phyloP scores from a whole-genome alignment of 2,329 filamentous ascomycete species.

The Scedosporium dehoogii region DNA sequence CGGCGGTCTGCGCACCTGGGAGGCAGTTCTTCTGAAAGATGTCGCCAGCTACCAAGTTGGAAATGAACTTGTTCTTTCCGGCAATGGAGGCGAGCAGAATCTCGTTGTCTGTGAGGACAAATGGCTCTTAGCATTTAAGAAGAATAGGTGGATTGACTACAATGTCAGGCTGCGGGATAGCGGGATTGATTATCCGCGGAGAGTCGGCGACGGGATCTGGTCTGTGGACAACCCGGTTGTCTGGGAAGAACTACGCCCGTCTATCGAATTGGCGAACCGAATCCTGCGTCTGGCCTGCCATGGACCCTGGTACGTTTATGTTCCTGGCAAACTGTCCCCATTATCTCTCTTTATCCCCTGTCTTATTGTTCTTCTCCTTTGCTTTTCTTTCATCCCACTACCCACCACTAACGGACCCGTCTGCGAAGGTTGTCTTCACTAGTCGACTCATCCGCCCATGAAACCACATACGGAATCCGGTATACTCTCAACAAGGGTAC shows the following conservation, averaged over 20 bases:
- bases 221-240: conserved; percentile 6
- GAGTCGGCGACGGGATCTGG: neutral
- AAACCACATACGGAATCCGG: neutral
- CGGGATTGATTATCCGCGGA: neutral
- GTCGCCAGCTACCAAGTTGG: neutral
- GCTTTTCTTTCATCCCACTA: too few relatives aligned
- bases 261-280: conserved; percentile 10
- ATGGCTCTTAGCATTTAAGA: conserved; percentile 9
- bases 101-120: conserved; percentile 5
- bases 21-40: conserved; percentile 6
- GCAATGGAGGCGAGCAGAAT: neutral
- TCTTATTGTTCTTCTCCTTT: too few relatives aligned
- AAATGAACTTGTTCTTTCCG: neutral
- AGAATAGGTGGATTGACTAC: conserved; percentile 9
- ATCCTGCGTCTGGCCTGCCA: conserved; percentile 5
- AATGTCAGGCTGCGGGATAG: neutral
- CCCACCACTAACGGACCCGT: neutral
- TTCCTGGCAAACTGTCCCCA: too few relatives aligned
- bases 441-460: neutral
- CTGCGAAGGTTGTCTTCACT: neutral
- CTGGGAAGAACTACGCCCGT: conserved; percentile 8
- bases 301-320: conserved; percentile 7
- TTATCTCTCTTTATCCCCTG: too few relatives aligned
- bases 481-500: neutral
- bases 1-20: conserved; percentile 9